Evolutionary conservation across 805 yeast genomes (phyloP), one percentile per base, ranked within the genome.

Genomic region (Vanderwaltozyma polyspora): DNA sequence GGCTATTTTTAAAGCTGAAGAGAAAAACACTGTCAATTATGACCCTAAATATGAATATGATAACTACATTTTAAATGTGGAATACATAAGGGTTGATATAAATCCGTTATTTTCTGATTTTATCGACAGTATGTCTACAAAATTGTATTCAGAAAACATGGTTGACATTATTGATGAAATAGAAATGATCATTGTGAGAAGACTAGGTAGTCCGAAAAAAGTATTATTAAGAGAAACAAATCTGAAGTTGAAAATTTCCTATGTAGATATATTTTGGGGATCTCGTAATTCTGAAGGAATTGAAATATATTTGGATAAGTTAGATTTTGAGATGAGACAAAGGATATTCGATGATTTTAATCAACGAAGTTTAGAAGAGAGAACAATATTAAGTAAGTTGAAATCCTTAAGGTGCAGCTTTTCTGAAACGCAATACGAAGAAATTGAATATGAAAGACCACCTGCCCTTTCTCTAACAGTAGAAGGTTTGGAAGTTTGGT

Each of bases 131-230:
- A 45, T 75, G 23, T 31, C 59, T 2, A 55, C 55, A 4, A 53
- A 57, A 1, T 44, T 60, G 11, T 59, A 62, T 17, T 55, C 53
- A 13, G 59, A 61, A 12, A 60, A 68, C 3, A 49, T 75, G 23
- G 67, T 66, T 8, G 62, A 66, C 10, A 62, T 74, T 5, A 59
- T 86, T 45, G 95, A 87, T 52, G 52, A 53, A 13, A 56, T 85
- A 12, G 93, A 87, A 39, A 52, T 72, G 13, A 71, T 72, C 8
- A 70, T 79, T 3, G 63, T 82, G 10, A 53, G 57, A 23, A 57
- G 60, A 7, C 52, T 82, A 18, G 57, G 62, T 18, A 5, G 38
- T 73, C 21, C 41, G 5, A 36, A 43, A 26, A 42, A 40, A 21
- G 46, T 48, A 5, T 28, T 34, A 1, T 29, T 44, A 6, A 29